phyloP scores from a whole-genome alignment of 192 early-diverging fungal species.

The Globomyces pollinis-pini region DNA sequence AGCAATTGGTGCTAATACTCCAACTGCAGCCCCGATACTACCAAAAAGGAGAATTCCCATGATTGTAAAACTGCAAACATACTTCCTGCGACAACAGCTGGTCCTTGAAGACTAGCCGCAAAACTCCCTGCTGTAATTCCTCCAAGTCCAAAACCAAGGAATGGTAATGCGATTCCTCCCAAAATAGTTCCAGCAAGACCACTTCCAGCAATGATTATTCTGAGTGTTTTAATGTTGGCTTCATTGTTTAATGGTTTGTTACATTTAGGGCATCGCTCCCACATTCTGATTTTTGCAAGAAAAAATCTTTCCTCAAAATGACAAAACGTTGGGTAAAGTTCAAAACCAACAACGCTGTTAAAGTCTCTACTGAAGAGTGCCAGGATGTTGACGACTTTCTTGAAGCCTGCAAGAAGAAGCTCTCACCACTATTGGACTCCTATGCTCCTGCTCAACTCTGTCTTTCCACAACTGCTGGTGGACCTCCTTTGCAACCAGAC shows the following conservation, averaged over 20 bases:
- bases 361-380: constrained; percentile 4
- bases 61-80: constrained; percentile 7
- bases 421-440: not conserved
- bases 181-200: not conserved
- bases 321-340: constrained; percentile 4
- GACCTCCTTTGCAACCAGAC: not conserved
- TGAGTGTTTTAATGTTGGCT: not conserved
- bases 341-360: not conserved
- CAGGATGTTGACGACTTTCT: not conserved
- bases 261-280: not conserved
- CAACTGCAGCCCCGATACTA: not conserved
- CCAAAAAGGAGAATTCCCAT: constrained; percentile 4
- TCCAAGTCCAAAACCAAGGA: not conserved
- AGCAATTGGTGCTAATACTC: not conserved
- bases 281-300: too few species aligned
- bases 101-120: constrained; percentile 5
- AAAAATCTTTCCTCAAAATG: not conserved
- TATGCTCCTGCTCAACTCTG: not conserved
- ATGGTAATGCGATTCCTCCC: not conserved
- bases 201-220: not conserved
- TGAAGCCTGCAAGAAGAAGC: constrained; percentile 1
- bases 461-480: constrained; percentile 1
- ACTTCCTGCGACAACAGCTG: constrained; percentile 5
- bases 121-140: not conserved
- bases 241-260: constrained; percentile 1